Conservation (phyloP, 2,329 filamentous ascomycete species). For the Colletotrichum sojae region DNA sequence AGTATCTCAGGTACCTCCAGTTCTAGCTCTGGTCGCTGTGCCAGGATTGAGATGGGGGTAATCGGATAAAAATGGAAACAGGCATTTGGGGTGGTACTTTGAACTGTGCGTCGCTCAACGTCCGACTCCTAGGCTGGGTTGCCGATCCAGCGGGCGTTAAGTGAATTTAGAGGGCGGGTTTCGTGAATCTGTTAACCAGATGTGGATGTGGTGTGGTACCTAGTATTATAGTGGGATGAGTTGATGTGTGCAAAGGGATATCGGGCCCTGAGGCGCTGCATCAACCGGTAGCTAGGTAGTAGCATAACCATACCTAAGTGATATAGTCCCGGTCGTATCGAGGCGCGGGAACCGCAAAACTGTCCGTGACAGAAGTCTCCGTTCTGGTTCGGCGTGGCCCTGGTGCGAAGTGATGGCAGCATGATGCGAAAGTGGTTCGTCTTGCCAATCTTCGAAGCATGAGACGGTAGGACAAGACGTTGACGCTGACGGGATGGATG, state of each 20-base stretch:
- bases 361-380: neutral
- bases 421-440: conserved; percentile 28
- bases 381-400: conserved; percentile 27
- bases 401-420: conserved; percentile 34
- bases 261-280: neutral
- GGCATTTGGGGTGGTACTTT: conserved; percentile 18
- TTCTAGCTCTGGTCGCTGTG: conserved; percentile 12
- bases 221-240: conserved; percentile 24
- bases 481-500: conserved; percentile 4
- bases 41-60: conserved; percentile 19
- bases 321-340: conserved; percentile 5
- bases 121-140: too few relatives aligned
- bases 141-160: conserved; percentile 1
- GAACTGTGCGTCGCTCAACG: neutral
- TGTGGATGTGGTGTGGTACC: conserved; percentile 33
- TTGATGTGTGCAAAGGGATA: conserved; percentile 9
- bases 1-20: neutral
- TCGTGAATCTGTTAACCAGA: neutral
- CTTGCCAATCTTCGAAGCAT: neutral
- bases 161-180: conserved; percentile 4
- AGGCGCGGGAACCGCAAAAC: conserved; percentile 11
- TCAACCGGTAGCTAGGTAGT: neutral
- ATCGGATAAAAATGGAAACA: conserved; percentile 26
- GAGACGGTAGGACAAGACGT: conserved; percentile 10
- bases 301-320: conserved; percentile 3